phyloP scores from a whole-genome alignment of 1,139 yeast species.

The Blastobotrys aristatus region DNA sequence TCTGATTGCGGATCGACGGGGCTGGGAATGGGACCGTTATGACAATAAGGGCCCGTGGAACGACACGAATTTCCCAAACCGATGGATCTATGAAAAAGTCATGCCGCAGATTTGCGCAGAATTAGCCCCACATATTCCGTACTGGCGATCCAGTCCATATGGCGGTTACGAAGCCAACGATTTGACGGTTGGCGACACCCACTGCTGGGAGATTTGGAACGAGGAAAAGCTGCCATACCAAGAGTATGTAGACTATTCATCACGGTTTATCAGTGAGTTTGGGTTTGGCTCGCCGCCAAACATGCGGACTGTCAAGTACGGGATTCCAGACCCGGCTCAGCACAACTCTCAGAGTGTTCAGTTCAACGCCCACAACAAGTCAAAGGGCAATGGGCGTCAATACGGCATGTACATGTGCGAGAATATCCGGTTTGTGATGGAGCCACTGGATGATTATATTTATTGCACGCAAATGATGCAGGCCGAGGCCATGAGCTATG shows the following conservation, averaged over 20 bases:
- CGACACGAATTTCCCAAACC: slow-evolving; percentile 40
- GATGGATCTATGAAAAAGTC: slow-evolving; percentile 38
- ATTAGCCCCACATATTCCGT: slow-evolving; percentile 33
- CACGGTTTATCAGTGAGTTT: slow-evolving; percentile 45
- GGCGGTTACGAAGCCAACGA: slow-evolving; percentile 38
- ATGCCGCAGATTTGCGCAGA: slow-evolving; percentile 35
- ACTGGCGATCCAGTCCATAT: slow-evolving; percentile 45
- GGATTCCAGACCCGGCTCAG: slow-evolving; percentile 36
- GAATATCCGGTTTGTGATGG: slow-evolving; percentile 35
- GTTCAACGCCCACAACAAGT: slow-evolving; percentile 41
- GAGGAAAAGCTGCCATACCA: slow-evolving; percentile 44
- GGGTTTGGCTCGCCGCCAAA: slow-evolving; percentile 45
- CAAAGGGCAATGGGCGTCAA: slow-evolving; percentile 41
- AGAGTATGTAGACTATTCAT: slow-evolving; percentile 39
- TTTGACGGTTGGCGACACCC: slow-evolving; percentile 42
- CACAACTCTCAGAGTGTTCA: slow-evolving; percentile 39
- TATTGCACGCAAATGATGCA: slow-evolving; percentile 47
- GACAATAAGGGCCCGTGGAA: slow-evolving; percentile 32
- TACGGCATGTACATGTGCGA: slow-evolving; percentile 41
- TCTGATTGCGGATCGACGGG: slow-evolving; percentile 39
- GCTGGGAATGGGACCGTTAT: slow-evolving; percentile 35
- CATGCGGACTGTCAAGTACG: slow-evolving; percentile 30
- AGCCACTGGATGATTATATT: slow-evolving; percentile 38
- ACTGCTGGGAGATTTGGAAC: slow-evolving; percentile 51
- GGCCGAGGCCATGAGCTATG: slow-evolving; percentile 43